phyloP scores from a whole-genome alignment of 2,329 filamentous ascomycete genomes.

The Dothideomycetes sp. region DNA sequence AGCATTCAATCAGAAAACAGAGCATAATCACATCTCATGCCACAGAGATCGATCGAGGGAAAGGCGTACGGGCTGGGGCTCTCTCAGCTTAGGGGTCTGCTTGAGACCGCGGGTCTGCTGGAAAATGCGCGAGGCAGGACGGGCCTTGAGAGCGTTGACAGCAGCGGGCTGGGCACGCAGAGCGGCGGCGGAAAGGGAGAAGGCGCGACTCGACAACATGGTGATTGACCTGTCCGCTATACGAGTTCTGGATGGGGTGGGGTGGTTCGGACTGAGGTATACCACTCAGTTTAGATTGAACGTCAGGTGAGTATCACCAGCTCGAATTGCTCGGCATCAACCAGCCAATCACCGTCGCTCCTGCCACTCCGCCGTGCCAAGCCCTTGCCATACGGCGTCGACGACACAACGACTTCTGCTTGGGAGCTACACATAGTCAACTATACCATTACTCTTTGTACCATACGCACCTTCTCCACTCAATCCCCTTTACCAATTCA shows the following conservation, averaged over 20 bases:
- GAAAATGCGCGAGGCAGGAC: conserved; percentile 13
- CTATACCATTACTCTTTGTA: conserved; percentile 5
- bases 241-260: too few relatives aligned
- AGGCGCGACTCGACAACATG: conserved; percentile 30
- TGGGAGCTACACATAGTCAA: background rate
- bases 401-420: conserved; percentile 8
- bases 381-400: too few relatives aligned
- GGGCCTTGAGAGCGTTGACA: conserved; percentile 11
- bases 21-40: background rate
- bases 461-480: conserved; percentile 17
- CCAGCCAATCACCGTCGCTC: too few relatives aligned
- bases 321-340: too few relatives aligned
- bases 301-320: too few relatives aligned
- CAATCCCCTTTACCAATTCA: conserved; percentile 12
- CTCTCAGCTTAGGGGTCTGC: conserved; percentile 21
- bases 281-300: too few relatives aligned
- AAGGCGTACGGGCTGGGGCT: conserved; percentile 27
- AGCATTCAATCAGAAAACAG: background rate
- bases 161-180: conserved; percentile 24
- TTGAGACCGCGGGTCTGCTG: conserved; percentile 27
- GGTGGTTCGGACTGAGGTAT: too few relatives aligned
- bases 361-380: too few relatives aligned
- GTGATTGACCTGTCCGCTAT: too few relatives aligned
- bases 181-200: conserved; percentile 27
- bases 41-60: too few relatives aligned